Conservation (phyloP, 352 stramenopile species). For the Globisporangium paddicum region DNA sequence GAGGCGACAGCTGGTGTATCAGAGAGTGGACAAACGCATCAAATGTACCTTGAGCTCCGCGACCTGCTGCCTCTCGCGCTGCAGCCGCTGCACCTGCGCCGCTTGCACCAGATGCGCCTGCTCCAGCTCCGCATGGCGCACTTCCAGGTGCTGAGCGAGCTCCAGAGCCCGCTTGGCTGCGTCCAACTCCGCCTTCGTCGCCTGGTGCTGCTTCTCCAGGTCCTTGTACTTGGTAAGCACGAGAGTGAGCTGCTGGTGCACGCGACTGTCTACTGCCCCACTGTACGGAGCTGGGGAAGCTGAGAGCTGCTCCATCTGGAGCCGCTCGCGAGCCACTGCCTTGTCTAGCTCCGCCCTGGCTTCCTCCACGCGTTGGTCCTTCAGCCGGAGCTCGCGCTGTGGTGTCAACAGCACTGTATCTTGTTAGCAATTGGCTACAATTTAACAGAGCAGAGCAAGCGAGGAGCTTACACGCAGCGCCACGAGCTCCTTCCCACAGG, state of each 20-base stretch:
- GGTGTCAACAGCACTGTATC: neutral
- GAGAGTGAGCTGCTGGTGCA: slow-evolving; percentile 43
- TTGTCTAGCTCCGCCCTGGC: slow-evolving; percentile 26
- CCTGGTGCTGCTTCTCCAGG: slow-evolving; percentile 38
- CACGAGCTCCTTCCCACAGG: slow-evolving; percentile 60
- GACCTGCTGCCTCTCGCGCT: slow-evolving; percentile 60
- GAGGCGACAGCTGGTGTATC: neutral
- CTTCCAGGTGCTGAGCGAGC: slow-evolving; percentile 38
- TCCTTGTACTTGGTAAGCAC: slow-evolving; percentile 64
- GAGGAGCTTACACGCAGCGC: slow-evolving; percentile 32
- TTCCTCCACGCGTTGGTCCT: slow-evolving; percentile 38
- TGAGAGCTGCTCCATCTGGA: slow-evolving; percentile 31
- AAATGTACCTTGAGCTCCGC: slow-evolving; percentile 36
- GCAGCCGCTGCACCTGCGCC: slow-evolving; percentile 56
- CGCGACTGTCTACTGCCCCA: slow-evolving; percentile 12
- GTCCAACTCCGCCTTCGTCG: slow-evolving; percentile 28
- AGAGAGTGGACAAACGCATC: slow-evolving; percentile 13
- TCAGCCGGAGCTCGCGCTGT: slow-evolving; percentile 42
- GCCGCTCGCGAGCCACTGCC: slow-evolving; percentile 31
- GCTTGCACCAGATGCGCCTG: slow-evolving; percentile 67
- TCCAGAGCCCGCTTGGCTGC: slow-evolving; percentile 24
- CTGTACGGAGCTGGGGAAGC: slow-evolving; percentile 8
- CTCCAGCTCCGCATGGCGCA: slow-evolving; percentile 51
- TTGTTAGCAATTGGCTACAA: neutral
- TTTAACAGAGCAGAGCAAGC: neutral